phyloP scores from a whole-genome alignment of 805 yeast species.

The Saccharomycopsis javanensis region DNA sequence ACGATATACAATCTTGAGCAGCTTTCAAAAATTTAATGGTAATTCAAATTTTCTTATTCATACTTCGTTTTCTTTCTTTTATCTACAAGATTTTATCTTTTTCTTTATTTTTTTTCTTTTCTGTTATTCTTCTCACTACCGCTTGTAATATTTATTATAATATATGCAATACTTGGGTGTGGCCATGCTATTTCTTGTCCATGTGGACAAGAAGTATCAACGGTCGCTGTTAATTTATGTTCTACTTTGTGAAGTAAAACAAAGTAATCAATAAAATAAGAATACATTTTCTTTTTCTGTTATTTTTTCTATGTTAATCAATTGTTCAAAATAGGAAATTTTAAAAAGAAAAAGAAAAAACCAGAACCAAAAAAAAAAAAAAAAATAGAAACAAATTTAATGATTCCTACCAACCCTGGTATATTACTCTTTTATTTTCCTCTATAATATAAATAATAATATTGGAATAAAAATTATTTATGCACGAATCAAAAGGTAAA shows the following conservation, averaged over 20 bases:
- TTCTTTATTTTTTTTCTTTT: too few species aligned
- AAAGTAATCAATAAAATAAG: not conserved
- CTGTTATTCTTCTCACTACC: not conserved
- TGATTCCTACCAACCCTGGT: not conserved
- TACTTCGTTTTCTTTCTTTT: not conserved
- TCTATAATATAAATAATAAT: not conserved
- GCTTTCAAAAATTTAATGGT: not conserved
- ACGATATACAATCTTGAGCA: not conserved
- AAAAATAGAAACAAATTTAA: too few species aligned
- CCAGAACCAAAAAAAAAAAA: not conserved
- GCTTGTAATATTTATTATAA: not conserved
- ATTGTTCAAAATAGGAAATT: too few species aligned
- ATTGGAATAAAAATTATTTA: too few species aligned
- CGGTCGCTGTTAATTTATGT: not conserved
- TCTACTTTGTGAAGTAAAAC: too few species aligned
- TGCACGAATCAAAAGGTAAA: slow-evolving; percentile 75
- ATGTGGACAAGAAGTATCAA: not conserved
- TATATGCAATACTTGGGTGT: not conserved
- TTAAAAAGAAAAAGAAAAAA: not conserved
- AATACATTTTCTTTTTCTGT: too few species aligned
- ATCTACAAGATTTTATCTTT: not conserved
- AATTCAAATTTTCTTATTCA: not conserved
- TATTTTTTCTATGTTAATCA: too few species aligned
- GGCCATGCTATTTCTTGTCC: not conserved
- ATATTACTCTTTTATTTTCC: not conserved